Evolutionary conservation across 306 rosid species (phyloP).

Genomic region (Castanospermum australe): DNA sequence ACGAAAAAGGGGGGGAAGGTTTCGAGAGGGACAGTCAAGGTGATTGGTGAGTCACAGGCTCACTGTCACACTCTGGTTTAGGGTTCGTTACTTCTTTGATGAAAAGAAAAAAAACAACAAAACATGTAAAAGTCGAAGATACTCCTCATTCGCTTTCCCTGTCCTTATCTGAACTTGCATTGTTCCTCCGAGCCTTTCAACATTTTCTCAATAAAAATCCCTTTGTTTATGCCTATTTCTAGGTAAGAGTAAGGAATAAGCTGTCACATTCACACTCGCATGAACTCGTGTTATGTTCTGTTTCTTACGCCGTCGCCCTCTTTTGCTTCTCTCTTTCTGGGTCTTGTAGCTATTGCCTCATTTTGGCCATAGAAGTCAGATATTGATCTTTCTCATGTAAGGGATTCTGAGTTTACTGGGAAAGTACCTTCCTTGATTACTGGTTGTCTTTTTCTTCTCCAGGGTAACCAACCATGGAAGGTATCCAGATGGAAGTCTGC

Average conservation of each 20-base stretch:
- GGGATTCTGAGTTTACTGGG: constrained; percentile 24
- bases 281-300: neutral
- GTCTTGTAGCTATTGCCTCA: constrained; percentile 4
- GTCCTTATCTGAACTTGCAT: constrained; percentile 26
- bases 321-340: constrained; percentile 21
- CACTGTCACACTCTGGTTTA: neutral
- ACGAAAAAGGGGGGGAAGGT: neutral
- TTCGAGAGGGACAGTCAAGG: constrained; percentile 5
- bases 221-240: neutral
- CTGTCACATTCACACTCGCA: neutral
- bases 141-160: constrained; percentile 1
- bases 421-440: constrained; percentile 15
- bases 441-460: neutral
- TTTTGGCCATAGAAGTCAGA: neutral
- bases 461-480: constrained; percentile 40
- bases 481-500: constrained; percentile 17
- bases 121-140: constrained; percentile 17
- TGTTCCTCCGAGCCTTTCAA: neutral
- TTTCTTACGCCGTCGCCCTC: neutral
- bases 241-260: neutral
- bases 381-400: constrained; percentile 22
- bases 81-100: constrained; percentile 28
- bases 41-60: too few relatives aligned
- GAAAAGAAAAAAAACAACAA: neutral
- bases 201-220: constrained; percentile 20